Evolutionary conservation across 2,329 filamentous ascomycete species (phyloP), one percentile per base, ranked within the genome.

Genomic region (Chaetomium olivaceum): DNA sequence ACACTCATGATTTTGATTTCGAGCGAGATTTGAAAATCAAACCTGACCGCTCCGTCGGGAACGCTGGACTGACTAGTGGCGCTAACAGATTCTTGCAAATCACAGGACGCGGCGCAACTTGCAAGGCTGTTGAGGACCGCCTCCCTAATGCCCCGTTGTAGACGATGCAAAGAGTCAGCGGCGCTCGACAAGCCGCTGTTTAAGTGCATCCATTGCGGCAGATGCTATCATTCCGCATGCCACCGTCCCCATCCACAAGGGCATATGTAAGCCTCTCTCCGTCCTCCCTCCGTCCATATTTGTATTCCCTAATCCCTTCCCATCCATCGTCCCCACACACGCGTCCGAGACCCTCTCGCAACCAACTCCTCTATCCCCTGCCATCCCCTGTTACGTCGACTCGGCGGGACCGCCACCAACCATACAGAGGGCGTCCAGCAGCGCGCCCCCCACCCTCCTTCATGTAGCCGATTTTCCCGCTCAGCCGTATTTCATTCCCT

Each of bases 151-250:
- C 62, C 60, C 33, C 63, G 50, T 52, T 72, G 70, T 64, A 65
- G 43, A 61, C 48, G 59, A 31, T 72, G 70, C 67, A 65, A 57
- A 63, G 58, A 65, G 63, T 62, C 50, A 43, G 65, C 27, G 52
- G 25, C 59, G 21, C 31, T 69, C 56, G 67, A 70, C 65, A 72
- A 69, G 54, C 65, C 66, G 48, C 68, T 74, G 11, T 63, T 71
- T 27, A 52, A 27, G 33, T 75, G 74, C 58, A 52, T 43, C 27
- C 58, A 21, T n/a, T 74, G 72, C 67, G 43, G 12, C 43, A 66
- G 67, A 55, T 64, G 58, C 46, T 74, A 72, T 62, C 73, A 74
- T 60, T 63, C 69, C 21, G 67, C 68, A 55, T 75, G 72, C 57
- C 68, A 74, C 55, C 64, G 58, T 52, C 71, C 72, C 9, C 43